Percentiles rank a stretch among this genome's conserved stretches.
Conservation (phyloP, 2,329 filamentous ascomycete genomes). For the Aspergillus neoniger region DNA sequence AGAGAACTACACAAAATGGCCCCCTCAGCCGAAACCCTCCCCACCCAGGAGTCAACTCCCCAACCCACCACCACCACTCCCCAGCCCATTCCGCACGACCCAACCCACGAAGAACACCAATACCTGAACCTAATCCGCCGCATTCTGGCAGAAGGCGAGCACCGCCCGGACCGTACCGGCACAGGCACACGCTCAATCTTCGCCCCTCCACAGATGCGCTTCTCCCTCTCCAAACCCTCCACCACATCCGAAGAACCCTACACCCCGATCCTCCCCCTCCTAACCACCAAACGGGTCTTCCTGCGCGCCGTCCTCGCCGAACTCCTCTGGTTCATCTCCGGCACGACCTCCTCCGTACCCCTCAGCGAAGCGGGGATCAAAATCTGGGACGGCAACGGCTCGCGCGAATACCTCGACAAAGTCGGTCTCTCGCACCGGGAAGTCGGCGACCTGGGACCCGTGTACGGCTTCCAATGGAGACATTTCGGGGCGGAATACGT, state of each 20-base stretch:
- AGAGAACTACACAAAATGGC: slow-evolving; percentile 4
- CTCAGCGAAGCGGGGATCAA: slow-evolving; percentile 81
- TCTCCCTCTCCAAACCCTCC: slow-evolving; percentile 68
- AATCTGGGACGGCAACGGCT: slow-evolving; percentile 98
- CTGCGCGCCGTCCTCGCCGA: slow-evolving; percentile 85
- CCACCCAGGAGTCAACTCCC: slow-evolving; percentile 11
- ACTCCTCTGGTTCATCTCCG: slow-evolving; percentile 92
- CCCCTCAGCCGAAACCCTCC: neutral
- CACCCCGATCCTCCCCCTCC: slow-evolving; percentile 76
- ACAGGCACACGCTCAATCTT: slow-evolving; percentile 91
- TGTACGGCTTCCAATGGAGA: slow-evolving; percentile 98
- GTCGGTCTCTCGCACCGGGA: slow-evolving; percentile 79
- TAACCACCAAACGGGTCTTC: slow-evolving; percentile 97
- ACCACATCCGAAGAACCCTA: slow-evolving; percentile 26
- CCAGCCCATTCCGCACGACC: slow-evolving; percentile 25
- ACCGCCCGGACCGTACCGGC: slow-evolving; percentile 87
- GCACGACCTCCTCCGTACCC: slow-evolving; percentile 74
- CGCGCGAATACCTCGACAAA: slow-evolving; percentile 82
- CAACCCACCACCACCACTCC: slow-evolving; percentile 14
- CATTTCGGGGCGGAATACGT: slow-evolving; percentile 93
- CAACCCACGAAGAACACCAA: slow-evolving; percentile 81
- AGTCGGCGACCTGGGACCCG: slow-evolving; percentile 87
- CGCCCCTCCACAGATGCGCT: slow-evolving; percentile 82
- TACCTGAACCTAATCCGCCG: slow-evolving; percentile 87
- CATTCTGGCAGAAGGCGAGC: slow-evolving; percentile 80